Evolutionary conservation across 441 rosid genomes (phyloP), one percentile per base, ranked within the genome.

Genomic region (Pelargonium cotyledonis): DNA sequence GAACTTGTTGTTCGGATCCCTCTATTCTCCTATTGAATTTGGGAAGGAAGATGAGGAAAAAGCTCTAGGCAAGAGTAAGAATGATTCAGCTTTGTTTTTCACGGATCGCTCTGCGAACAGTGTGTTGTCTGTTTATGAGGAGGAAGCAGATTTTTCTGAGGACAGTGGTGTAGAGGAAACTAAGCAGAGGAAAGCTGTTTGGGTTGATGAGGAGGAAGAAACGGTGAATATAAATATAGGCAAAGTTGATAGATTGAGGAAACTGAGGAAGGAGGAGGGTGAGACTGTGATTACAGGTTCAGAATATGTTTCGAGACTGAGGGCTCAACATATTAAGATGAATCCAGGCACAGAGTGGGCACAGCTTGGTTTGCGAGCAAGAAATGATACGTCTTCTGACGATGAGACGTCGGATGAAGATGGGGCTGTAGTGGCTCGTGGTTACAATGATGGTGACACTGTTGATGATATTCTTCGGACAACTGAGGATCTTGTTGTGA

Each of bases 321-420:
- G 97, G 77, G 95, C 91, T 80, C 92, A 93, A 63, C 97, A 90
- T 60, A 84, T 78, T 53, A 93, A 93, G 82, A 73, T 93, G 76
- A 88, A 89, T 73, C 98, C 84, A 0, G 90, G 89, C 14, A 88
- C 98, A 2, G 96, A 90, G 2, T 93, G 97, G 98, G 98, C 98
- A n/a, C 81, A 66, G 31, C 78, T 65, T 51, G 88, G 76, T 80
- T 80, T 75, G 0, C 65, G 43, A 40, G 6, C 78, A 4, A 77
- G 69, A 77, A 70, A 38, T 58, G 78, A 78, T 72, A 79, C 66
- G 64, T 67, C 67, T 68, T 74, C 75, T 65, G 83, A 81, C 76
- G 89, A 83, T 10, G 88, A 81, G 68, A 79, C 82, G 0, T 84
- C 88, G 0, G 91, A 82, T 72, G 84, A 84, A 65, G 86, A 65